These are phyloP conservation scores for Kregervanrija fluxuum DNA, from an alignment of 805 yeast species.

Conservation along the genomic window DNA sequence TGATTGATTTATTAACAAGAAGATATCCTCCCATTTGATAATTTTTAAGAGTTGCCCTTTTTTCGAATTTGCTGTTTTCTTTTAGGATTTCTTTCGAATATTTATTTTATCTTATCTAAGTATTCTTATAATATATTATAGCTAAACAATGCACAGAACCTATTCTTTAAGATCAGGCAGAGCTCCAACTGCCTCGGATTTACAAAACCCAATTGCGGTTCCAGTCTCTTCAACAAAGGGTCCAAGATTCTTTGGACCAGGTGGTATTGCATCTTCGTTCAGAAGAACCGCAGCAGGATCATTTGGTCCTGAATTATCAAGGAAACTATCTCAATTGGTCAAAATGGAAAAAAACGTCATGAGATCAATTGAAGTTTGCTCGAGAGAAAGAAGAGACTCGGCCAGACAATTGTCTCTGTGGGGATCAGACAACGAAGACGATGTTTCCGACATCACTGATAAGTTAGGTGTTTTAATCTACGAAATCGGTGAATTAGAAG, in stretches of 20 bases:
- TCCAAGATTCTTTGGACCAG: slow-evolving; percentile 78
- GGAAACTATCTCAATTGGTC: slow-evolving; percentile 65
- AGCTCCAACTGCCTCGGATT: slow-evolving; percentile 78
- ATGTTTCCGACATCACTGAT: slow-evolving; percentile 80
- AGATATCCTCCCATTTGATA: too few relatives aligned
- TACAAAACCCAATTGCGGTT: slow-evolving; percentile 77
- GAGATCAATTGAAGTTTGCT: slow-evolving; percentile 70
- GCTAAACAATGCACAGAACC: slow-evolving; percentile 64
- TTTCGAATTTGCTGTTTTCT: too few relatives aligned
- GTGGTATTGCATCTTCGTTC: slow-evolving; percentile 39
- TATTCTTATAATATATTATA: too few relatives aligned
- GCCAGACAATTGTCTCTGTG: slow-evolving; percentile 77
- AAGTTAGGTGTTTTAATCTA: slow-evolving; percentile 76
- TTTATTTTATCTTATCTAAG: too few relatives aligned
- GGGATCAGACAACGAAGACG: slow-evolving; percentile 87
- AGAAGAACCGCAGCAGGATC: slow-evolving; percentile 72
- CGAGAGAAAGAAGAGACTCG: slow-evolving; percentile 72
- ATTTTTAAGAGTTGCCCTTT: too few relatives aligned
- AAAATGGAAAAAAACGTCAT: slow-evolving; percentile 78
- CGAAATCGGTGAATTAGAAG: slow-evolving; percentile 82
- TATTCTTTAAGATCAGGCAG: slow-evolving; percentile 71
- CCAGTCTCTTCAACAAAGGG: slow-evolving; percentile 57
- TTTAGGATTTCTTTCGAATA: too few relatives aligned
- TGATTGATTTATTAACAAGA: too few relatives aligned
- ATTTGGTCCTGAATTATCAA: slow-evolving; percentile 73